A percentile compares a stretch with the other conserved stretches of the same genome.
phyloP scores from a whole-genome alignment of 2,329 filamentous ascomycete genomes.

The Trichoderma cornu-damae region DNA sequence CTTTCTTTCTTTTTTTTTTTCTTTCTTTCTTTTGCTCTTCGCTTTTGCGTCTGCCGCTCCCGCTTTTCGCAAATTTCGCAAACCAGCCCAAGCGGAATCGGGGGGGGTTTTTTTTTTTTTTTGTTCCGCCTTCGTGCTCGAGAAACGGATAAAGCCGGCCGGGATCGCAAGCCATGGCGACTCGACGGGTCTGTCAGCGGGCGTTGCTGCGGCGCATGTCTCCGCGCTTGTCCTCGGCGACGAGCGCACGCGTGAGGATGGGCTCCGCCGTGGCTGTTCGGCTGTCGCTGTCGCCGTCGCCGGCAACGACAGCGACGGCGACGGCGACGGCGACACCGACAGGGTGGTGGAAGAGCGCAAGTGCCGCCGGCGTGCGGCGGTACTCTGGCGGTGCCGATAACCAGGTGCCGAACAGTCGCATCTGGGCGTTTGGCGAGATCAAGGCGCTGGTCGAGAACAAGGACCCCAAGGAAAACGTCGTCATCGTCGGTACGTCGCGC shows the following conservation, averaged over 20 bases:
- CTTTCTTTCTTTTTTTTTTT: no score
- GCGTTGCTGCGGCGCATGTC: constrained; percentile 10
- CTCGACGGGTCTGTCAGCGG: constrained; percentile 4
- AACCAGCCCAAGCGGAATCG: no score
- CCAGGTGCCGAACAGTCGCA: constrained; percentile 27
- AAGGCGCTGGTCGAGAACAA: constrained; percentile 13
- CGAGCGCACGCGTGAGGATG: background rate
- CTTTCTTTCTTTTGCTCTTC: no score
- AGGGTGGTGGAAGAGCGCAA: background rate
- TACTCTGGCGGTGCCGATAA: constrained; percentile 27
- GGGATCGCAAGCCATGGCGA: background rate
- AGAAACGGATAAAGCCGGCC: background rate
- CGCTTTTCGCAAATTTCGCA: no score
- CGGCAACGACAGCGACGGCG: background rate
- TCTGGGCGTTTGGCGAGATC: constrained; percentile 42
- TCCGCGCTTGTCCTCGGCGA: background rate
- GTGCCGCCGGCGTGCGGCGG: constrained; percentile 17
- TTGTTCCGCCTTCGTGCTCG: no score
- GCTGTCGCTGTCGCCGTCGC: background rate
- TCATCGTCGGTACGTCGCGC: constrained; percentile 44
- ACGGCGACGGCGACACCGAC: no score
- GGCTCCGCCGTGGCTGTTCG: background rate
- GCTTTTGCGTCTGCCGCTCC: no score
- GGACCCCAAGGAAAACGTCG: constrained; percentile 26
- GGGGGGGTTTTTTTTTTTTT: no score